Evolutionary conservation across 306 rosid genomes (phyloP).

Genomic region (Fragaria nilgerrensis): DNA sequence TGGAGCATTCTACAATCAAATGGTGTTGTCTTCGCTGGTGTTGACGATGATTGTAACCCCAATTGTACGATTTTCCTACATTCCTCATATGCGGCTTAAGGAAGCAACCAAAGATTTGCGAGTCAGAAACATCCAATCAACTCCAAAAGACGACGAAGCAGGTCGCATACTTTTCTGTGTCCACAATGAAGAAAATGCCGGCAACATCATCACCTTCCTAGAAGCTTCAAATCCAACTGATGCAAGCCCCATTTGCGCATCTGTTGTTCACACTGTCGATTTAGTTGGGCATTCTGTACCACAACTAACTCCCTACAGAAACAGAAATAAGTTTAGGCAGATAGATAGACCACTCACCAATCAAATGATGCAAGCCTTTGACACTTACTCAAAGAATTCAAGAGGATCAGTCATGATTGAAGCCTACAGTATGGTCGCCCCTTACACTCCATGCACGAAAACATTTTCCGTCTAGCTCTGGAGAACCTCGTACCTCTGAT

Average conservation of each 20-base stretch:
- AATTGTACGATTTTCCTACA: conserved; percentile 43
- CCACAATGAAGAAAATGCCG: conserved; percentile 49
- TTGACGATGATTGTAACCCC: conserved; percentile 50
- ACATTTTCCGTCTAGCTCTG: conserved; percentile 32
- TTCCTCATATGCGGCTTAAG: conserved; percentile 22
- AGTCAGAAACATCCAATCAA: conserved; percentile 23
- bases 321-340: background rate
- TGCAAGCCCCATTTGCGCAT: conserved; percentile 37
- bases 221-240: conserved; percentile 56
- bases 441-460: conserved; percentile 55
- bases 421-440: conserved; percentile 42
- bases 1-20: conserved; percentile 50
- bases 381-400: conserved; percentile 32
- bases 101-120: background rate
- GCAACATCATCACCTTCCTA: conserved; percentile 49
- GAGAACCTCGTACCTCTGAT: conserved; percentile 47
- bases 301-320: conserved; percentile 40
- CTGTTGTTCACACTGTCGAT: conserved; percentile 54
- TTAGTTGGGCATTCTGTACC: conserved; percentile 51
- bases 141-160: background rate
- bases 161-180: conserved; percentile 54
- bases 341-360: conserved; percentile 20
- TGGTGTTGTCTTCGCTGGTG: conserved; percentile 43
- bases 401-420: conserved; percentile 30
- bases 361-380: conserved; percentile 45